Evolutionary conservation across 345 rosid species (phyloP), one percentile per base, ranked within the genome.

Genomic region (Aegle marmelos): DNA sequence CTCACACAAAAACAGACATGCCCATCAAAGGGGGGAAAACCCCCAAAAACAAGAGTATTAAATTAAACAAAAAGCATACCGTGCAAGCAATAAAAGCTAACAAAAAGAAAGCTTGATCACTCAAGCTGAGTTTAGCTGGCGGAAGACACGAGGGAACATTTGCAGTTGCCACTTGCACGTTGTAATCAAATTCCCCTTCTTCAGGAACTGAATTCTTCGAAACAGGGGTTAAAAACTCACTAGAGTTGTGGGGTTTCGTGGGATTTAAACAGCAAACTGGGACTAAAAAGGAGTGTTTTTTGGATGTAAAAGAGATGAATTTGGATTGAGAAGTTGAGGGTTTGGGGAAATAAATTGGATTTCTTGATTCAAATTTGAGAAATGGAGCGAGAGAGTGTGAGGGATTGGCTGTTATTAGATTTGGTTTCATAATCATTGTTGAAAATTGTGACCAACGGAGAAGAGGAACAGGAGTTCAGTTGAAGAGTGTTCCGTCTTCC

Each of bases 31-130:
- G 56, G 8, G 28, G 48, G 56, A 78, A 65, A 34, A 3, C 3
- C n/a, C n/a, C n/a, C 0, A 3, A 10, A 22, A 21, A 22, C 1
- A 10, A 33, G 13, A 21, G 27, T 69, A 48, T 66, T 34, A 63
- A 60, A 31, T 36, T 48, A 34, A 66, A 30, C 57, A 39, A 41
- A 64, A 72, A 64, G n/a, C 77, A 60, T 79, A 93, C 99, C 92
- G 95, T 89, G 90, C 91, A 93, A 77, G 91, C 95, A 65, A 91
- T 90, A 80, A 96, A 96, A 31, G 97, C 74, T 57, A 90, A 73
- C 64, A 94, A 93, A 80, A 89, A 80, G 87, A 88, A 94, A 24
- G 97, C 95, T 71, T 93, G 95, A 79, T 91, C 97, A 61, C 79
- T 81, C 78, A 81, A 80, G 83, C 91, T 89, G 84, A 87, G 80